phyloP scores from a whole-genome alignment of 768 basidiomycete genomes.

The Lactifluus volemus region DNA sequence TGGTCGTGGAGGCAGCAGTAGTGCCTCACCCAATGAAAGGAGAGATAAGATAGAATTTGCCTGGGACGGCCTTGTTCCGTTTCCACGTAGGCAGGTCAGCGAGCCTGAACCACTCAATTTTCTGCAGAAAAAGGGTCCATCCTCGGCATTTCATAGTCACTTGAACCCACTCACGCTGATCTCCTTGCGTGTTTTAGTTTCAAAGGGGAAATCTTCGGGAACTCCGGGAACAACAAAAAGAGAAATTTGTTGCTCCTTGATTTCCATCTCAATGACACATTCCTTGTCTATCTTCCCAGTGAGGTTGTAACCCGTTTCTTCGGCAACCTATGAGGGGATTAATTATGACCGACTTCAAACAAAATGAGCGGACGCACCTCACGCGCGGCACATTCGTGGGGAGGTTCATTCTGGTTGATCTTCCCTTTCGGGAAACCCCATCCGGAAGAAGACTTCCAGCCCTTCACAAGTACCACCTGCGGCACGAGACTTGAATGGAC shows the following conservation, averaged over 20 bases:
- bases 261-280: slow-evolving; percentile 74
- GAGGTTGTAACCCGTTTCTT: slow-evolving; percentile 94
- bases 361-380: slow-evolving; percentile 49
- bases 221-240: slow-evolving; percentile 86
- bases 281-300: slow-evolving; percentile 53
- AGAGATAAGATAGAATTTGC: slow-evolving; percentile 91
- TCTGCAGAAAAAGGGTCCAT: slow-evolving; percentile 39
- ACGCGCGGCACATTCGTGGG: slow-evolving; percentile 77
- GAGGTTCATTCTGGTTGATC: slow-evolving; percentile 90
- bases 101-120: slow-evolving; percentile 93
- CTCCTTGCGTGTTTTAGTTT: slow-evolving; percentile 94
- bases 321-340: slow-evolving; percentile 58
- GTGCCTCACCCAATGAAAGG: slow-evolving; percentile 75
- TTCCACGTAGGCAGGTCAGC: slow-evolving; percentile 91
- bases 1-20: slow-evolving; percentile 1
- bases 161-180: slow-evolving; percentile 65
- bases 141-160: slow-evolving; percentile 4
- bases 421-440: slow-evolving; percentile 99
- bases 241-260: slow-evolving; percentile 86
- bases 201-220: slow-evolving; percentile 80
- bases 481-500: slow-evolving; percentile 13
- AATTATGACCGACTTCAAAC: background rate
- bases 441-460: slow-evolving; percentile 92
- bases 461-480: slow-evolving; percentile 95
- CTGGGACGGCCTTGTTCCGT: slow-evolving; percentile 53